phyloP scores from a whole-genome alignment of 331 rosid genomes.

The Rhamnella rubrinervis region DNA sequence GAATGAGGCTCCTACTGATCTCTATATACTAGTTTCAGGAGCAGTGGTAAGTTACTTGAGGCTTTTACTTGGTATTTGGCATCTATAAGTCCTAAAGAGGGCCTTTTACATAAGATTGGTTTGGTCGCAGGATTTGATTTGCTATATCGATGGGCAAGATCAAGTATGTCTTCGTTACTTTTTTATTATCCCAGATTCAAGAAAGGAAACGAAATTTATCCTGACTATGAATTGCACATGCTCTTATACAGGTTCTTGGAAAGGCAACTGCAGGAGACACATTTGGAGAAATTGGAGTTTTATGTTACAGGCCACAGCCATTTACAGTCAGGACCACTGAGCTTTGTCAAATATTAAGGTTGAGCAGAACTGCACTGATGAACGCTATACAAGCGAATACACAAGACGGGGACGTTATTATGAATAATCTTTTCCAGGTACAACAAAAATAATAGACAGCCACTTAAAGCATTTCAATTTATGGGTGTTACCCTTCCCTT shows the following conservation, averaged over 20 bases:
- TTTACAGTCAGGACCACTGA: constrained; percentile 57
- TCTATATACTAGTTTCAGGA: constrained; percentile 70
- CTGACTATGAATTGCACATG: constrained; percentile 12
- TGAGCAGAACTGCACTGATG: constrained; percentile 48
- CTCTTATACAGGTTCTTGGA: constrained; percentile 46
- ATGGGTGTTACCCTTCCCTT: constrained; percentile 9
- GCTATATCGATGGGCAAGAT: constrained; percentile 45
- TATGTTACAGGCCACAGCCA: constrained; percentile 53
- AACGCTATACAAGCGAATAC: constrained; percentile 44
- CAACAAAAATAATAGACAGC: constrained; percentile 20
- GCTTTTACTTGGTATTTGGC: neutral
- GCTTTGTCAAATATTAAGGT: constrained; percentile 65
- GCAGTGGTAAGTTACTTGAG: constrained; percentile 46
- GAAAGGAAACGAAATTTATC: neutral
- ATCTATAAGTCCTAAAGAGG: constrained; percentile 5
- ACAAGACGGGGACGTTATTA: constrained; percentile 48
- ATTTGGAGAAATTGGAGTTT: constrained; percentile 66
- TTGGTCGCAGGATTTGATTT: constrained; percentile 48
- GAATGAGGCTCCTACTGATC: constrained; percentile 67
- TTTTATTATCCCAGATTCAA: neutral
- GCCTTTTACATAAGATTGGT: constrained; percentile 23
- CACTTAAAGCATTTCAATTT: constrained; percentile 1
- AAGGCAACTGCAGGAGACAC: constrained; percentile 49
- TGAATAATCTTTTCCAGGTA: constrained; percentile 66
- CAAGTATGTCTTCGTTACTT: constrained; percentile 43